phyloP scores from a whole-genome alignment of 345 rosid genomes.

The Rhizophora mangle region DNA sequence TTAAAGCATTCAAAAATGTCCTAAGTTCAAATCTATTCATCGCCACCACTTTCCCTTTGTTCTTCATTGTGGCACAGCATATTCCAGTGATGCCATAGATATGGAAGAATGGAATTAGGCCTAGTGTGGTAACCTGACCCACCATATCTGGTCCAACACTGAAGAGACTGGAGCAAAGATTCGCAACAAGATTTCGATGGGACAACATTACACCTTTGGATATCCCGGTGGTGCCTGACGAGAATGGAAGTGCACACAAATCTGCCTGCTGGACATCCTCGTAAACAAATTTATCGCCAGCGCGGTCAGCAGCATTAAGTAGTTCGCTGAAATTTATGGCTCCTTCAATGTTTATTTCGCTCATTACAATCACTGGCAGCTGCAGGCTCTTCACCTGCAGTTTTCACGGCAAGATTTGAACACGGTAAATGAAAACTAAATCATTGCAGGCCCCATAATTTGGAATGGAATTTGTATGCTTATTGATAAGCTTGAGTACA shows the following conservation, averaged over 20 bases:
- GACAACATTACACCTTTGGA: conserved; percentile 92
- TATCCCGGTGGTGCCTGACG: conserved; percentile 92
- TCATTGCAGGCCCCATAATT: too few species aligned
- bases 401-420: too few species aligned
- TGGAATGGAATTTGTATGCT: not conserved
- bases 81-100: conserved; percentile 85
- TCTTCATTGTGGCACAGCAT: conserved; percentile 75
- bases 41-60: conserved; percentile 89
- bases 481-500: not conserved
- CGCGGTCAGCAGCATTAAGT: conserved; percentile 70
- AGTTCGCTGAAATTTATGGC: conserved; percentile 70
- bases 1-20: conserved; percentile 65
- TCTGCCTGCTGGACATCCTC: conserved; percentile 55
- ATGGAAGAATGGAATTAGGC: conserved; percentile 92
- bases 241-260: conserved; percentile 93
- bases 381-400: conserved; percentile 56
- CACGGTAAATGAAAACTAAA: too few species aligned
- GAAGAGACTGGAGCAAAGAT: conserved; percentile 81
- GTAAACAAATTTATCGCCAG: conserved; percentile 21
- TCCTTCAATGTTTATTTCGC: conserved; percentile 47
- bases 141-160: conserved; percentile 62
- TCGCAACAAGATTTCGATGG: conserved; percentile 80
- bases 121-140: conserved; percentile 63
- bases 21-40: conserved; percentile 70
- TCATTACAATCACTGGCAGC: conserved; percentile 54